Conservation (phyloP, 352 stramenopile species). For the Pythium phragmiticola region DNA sequence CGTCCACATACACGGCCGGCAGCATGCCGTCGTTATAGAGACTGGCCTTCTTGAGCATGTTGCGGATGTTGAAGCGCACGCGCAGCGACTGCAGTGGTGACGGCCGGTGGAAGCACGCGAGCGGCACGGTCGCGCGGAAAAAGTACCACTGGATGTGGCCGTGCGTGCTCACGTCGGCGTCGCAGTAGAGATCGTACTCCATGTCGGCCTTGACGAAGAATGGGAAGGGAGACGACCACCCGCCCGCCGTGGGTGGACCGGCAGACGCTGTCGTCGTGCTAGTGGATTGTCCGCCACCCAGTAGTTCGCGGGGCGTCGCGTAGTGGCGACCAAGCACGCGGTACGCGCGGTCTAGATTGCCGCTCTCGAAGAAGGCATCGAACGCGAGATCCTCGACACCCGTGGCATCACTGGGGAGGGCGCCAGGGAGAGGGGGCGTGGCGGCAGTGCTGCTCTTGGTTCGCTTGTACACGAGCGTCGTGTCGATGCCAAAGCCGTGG, state of each 20-base stretch:
- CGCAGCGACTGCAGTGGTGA: slow-evolving; percentile 5
- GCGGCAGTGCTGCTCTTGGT: slow-evolving; percentile 31
- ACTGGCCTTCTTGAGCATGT: slow-evolving; percentile 85
- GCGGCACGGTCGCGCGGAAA: slow-evolving; percentile 51
- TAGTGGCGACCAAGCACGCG: slow-evolving; percentile 60
- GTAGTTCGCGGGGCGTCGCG: slow-evolving; percentile 40
- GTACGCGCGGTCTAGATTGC: slow-evolving; percentile 72
- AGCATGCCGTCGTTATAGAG: slow-evolving; percentile 89
- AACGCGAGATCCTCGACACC: slow-evolving; percentile 50
- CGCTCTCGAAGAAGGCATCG: slow-evolving; percentile 69
- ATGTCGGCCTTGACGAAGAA: slow-evolving; percentile 59
- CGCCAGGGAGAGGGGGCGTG: background rate
- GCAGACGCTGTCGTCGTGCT: background rate
- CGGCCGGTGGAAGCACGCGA: slow-evolving; percentile 8
- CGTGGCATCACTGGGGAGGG: background rate
- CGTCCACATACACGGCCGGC: slow-evolving; percentile 60
- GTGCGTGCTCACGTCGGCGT: slow-evolving; percentile 66
- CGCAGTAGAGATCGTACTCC: slow-evolving; percentile 78
- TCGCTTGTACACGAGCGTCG: slow-evolving; percentile 64
- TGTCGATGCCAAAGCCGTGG: slow-evolving; percentile 61
- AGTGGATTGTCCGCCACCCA: slow-evolving; percentile 4
- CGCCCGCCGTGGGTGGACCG: background rate
- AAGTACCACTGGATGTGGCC: slow-evolving; percentile 91
- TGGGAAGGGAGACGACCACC: slow-evolving; percentile 35
- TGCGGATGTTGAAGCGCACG: slow-evolving; percentile 85